Conservation (phyloP, 2,329 filamentous ascomycete species). For the Colletotrichum viniferum region DNA sequence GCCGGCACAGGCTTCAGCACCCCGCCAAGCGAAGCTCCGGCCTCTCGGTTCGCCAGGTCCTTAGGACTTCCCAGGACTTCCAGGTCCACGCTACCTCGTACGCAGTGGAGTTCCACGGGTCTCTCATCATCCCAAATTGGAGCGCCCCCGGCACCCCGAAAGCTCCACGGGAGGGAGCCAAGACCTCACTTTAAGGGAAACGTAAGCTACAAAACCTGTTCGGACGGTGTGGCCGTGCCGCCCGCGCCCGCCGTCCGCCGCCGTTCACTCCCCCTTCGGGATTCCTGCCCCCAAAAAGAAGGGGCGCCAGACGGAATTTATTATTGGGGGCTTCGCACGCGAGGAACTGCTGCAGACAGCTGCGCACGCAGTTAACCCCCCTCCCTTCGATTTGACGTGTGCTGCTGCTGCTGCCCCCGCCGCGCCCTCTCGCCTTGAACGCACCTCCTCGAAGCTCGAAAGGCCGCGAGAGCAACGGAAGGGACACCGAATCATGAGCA, state of each 20-base stretch:
- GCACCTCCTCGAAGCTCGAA: conserved; percentile 6
- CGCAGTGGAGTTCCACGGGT: conserved; percentile 16
- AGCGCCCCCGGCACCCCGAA: conserved; percentile 8
- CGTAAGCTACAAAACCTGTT: conserved; percentile 20
- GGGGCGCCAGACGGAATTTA: conserved; percentile 9
- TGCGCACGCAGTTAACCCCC: neutral
- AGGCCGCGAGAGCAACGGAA: conserved; percentile 14
- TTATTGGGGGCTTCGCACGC: conserved; percentile 9
- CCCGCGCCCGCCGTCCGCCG: conserved; percentile 8
- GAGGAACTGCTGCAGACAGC: neutral
- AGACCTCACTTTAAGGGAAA: conserved; percentile 16
- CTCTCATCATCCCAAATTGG: conserved; percentile 15
- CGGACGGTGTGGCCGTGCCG: conserved; percentile 19
- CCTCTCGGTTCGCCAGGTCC: neutral
- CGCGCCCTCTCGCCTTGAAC: neutral
- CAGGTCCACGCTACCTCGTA: conserved; percentile 17
- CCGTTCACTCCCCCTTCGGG: neutral
- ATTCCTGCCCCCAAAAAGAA: neutral
- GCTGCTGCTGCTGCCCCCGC: neutral
- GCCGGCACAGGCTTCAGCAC: neutral
- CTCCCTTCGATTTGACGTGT: conserved; percentile 1
- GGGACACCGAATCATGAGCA: conserved; percentile 35
- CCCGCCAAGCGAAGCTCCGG: conserved; percentile 10
- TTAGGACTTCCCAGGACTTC: neutral
- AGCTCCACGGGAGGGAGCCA: conserved; percentile 14